phyloP scores from a whole-genome alignment of 345 rosid species.

The Clarkia xantiana region DNA sequence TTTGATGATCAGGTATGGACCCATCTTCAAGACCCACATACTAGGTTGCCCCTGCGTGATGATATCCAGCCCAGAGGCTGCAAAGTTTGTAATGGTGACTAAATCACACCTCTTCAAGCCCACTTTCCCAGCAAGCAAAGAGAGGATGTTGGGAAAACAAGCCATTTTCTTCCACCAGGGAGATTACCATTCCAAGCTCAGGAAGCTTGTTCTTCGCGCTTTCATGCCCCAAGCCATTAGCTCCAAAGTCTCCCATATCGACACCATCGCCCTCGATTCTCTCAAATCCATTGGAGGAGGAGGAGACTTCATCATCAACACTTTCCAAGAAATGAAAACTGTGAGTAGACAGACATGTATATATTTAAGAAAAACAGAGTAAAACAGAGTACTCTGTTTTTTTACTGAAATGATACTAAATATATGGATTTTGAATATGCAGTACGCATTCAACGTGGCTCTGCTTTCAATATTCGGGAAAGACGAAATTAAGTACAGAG shows the following conservation, averaged over 20 bases:
- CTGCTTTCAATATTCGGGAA: slow-evolving; percentile 29
- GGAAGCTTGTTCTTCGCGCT: slow-evolving; percentile 31
- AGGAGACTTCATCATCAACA: slow-evolving; percentile 22
- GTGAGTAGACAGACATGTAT: slow-evolving; percentile 13
- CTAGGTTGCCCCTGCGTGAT: slow-evolving; percentile 42
- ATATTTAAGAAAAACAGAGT: too few relatives aligned
- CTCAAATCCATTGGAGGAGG: slow-evolving; percentile 17
- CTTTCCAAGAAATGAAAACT: slow-evolving; percentile 35
- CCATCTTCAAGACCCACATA: slow-evolving; percentile 38
- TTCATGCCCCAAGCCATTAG: slow-evolving; percentile 19
- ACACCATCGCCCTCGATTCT: slow-evolving; percentile 19
- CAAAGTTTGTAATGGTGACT: slow-evolving; percentile 34
- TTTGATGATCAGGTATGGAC: slow-evolving; percentile 20
- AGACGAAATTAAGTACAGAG: slow-evolving; percentile 18
- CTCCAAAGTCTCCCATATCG: slow-evolving; percentile 22
- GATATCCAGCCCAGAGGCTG: slow-evolving; percentile 36
- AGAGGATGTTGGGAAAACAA: slow-evolving; percentile 29
- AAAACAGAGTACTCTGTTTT: too few relatives aligned
- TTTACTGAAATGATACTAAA: too few relatives aligned
- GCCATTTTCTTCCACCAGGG: slow-evolving; percentile 48
- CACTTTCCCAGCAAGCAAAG: slow-evolving; percentile 38
- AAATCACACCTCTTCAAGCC: slow-evolving; percentile 40
- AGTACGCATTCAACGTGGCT: slow-evolving; percentile 31
- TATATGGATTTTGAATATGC: neutral
- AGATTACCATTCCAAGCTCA: slow-evolving; percentile 21